Evolutionary conservation across 2,329 filamentous ascomycete genomes (phyloP).

Genomic region (Trichophyton simii): DNA sequence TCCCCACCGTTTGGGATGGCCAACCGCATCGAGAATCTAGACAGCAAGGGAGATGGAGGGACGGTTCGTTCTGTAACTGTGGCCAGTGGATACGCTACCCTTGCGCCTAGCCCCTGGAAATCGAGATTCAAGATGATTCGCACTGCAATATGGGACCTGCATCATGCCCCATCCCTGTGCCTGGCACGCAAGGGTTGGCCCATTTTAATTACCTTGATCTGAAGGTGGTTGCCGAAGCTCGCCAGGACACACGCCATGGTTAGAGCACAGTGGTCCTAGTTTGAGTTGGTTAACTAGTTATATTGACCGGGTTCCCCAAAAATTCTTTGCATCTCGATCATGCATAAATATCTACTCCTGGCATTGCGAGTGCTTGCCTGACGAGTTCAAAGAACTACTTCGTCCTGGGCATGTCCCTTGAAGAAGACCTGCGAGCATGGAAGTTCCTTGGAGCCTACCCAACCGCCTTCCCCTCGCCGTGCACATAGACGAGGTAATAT

Average conservation of each 20-base stretch:
- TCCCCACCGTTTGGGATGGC: background rate
- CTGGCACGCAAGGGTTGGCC: background rate
- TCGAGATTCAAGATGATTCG: background rate
- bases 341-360: background rate
- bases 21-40: background rate
- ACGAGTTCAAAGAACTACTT: background rate
- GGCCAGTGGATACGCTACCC: background rate
- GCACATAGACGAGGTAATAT: conserved; percentile 4
- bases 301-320: conserved; percentile 1
- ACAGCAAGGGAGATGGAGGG: background rate
- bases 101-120: background rate
- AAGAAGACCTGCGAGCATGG: background rate
- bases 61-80: background rate
- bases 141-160: background rate
- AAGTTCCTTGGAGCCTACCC: background rate
- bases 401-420: background rate
- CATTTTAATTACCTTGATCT: background rate
- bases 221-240: background rate
- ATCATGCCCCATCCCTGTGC: background rate
- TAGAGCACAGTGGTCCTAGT: background rate
- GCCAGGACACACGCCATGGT: background rate
- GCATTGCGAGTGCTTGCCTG: background rate
- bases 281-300: background rate
- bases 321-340: background rate
- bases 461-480: background rate